Percentiles rank a stretch among this genome's conserved stretches.
Evolutionary conservation across 75 land plant genomes (phyloP).

Genomic region (Pseudotsuga menziesii): DNA sequence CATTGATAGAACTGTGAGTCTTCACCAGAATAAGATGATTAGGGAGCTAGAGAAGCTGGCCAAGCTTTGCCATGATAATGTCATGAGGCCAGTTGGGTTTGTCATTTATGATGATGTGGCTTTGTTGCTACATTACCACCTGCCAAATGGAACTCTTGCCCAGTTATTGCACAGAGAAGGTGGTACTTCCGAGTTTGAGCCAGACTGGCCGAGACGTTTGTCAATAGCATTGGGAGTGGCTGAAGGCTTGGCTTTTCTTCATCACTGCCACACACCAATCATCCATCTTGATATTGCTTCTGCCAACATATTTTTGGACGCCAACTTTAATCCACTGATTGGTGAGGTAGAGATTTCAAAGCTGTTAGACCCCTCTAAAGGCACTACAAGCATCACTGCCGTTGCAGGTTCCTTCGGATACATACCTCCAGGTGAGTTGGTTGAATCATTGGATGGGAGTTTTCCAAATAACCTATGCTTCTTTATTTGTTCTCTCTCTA

Average conservation of each 20-base stretch:
- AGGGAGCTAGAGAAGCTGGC: conserved; percentile 74
- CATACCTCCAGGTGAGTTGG: conserved; percentile 80
- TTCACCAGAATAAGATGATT: conserved; percentile 71
- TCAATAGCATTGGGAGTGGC: conserved; percentile 76
- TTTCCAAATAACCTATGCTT: background rate
- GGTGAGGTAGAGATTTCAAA: conserved; percentile 88
- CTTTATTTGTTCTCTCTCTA: background rate
- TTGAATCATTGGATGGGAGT: background rate
- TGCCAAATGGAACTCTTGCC: conserved; percentile 64
- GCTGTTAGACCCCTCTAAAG: conserved; percentile 72
- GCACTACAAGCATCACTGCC: conserved; percentile 88
- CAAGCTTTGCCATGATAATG: conserved; percentile 58
- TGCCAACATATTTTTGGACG: conserved; percentile 61
- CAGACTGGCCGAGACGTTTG: conserved; percentile 63
- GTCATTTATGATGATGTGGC: conserved; percentile 66
- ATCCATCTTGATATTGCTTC: conserved; percentile 84
- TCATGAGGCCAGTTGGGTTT: conserved; percentile 66
- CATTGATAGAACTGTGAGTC: conserved; percentile 48
- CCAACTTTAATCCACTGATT: conserved; percentile 51
- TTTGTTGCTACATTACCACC: conserved; percentile 58
- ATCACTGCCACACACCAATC: conserved; percentile 50
- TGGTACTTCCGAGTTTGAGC: conserved; percentile 20
- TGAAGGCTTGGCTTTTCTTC: conserved; percentile 80
- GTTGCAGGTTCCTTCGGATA: conserved; percentile 94
- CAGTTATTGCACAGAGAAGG: conserved; percentile 56